These are phyloP conservation scores for Chionographis japonica DNA, from an alignment of 106 monocot species.

Conservation along the genomic window DNA sequence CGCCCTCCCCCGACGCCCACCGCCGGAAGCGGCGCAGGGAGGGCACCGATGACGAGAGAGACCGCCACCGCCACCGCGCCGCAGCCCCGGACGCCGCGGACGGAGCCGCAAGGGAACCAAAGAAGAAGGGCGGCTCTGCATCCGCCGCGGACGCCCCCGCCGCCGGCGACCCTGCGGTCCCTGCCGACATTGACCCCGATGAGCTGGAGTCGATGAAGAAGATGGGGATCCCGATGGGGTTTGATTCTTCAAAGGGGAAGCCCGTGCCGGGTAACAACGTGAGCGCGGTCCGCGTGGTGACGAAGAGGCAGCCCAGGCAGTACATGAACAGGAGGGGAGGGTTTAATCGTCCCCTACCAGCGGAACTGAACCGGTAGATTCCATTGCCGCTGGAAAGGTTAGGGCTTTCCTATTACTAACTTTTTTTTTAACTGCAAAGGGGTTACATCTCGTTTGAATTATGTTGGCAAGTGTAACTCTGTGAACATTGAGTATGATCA, in stretches of 20 bases:
- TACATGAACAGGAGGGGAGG: conserved; percentile 99
- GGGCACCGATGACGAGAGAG: conserved; percentile 28
- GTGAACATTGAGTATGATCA: too few relatives aligned
- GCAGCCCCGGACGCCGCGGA: conserved; percentile 7
- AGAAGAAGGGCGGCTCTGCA: conserved; percentile 14
- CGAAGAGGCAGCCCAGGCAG: conserved; percentile 95
- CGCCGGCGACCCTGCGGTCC: conserved; percentile 11
- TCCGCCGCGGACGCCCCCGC: conserved; percentile 2
- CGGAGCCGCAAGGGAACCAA: conserved; percentile 16
- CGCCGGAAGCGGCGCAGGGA: conserved; percentile 72
- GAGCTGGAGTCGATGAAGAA: conserved; percentile 97
- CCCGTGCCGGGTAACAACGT: conserved; percentile 72
- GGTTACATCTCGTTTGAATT: too few relatives aligned
- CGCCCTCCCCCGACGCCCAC: conserved; percentile 27
- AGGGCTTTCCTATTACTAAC: not conserved
- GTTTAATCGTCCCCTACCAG: conserved; percentile 85
- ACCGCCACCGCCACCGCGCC: conserved; percentile 8
- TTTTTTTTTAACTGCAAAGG: not conserved
- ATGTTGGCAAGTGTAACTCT: too few relatives aligned
- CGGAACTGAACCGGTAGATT: conserved; percentile 62
- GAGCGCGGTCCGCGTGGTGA: conserved; percentile 70
- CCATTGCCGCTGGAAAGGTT: conserved; percentile 16
- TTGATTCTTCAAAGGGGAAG: conserved; percentile 94
- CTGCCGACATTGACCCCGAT: conserved; percentile 42
- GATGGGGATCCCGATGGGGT: conserved; percentile 88